Evolutionary conservation across 805 yeast genomes (phyloP), one percentile per base, ranked within the genome.

Genomic region (Brettanomyces nanus): DNA sequence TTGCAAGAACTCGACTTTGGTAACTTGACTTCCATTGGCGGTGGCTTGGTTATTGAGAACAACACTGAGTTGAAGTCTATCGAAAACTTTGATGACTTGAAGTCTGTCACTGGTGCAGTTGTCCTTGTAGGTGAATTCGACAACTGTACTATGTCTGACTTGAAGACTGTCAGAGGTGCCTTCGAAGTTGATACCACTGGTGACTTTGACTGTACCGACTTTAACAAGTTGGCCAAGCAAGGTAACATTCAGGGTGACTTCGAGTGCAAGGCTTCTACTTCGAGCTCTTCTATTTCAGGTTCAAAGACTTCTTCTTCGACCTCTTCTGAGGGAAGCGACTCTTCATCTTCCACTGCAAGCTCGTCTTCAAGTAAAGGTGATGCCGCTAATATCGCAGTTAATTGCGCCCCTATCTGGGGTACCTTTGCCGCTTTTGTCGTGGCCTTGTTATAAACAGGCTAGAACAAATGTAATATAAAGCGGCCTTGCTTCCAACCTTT

Each of bases 191-290:
- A 80, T 60, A 73, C 95, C 44, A 51, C 58, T 31, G 82, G 85
- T 59, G 80, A 82, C 55, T 78, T 85, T 66, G 77, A 86, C 66
- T 92, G 98, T 77, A 61, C 71, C 45, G 68, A 72, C 39, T 85
- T 89, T 70, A 74, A 82, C 62, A 54, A 63, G 39, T 74, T 85
- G 59, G 79, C 85, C 73, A 63, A 68, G 56, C 71, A 73, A 53
- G 94, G 95, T 66, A 84, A 73, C 61, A 79, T 92, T 64, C 86
- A 80, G 69, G 98, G 98, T 76, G 86, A 85, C 71, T 89, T 77
- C 71, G 72, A 64, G 54, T 84, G 94, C 70, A 71, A 72, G 52
- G 83, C 79, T 63, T 79, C 78, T 48, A 59, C 74, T 35, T 54
- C 68, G 18, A 62, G 75, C 23, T 63, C 77, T 39, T 65, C 80